These are phyloP conservation scores for Cladobotryum protrusum DNA, from an alignment of 2,329 filamentous ascomycete species.

Conservation along the genomic window DNA sequence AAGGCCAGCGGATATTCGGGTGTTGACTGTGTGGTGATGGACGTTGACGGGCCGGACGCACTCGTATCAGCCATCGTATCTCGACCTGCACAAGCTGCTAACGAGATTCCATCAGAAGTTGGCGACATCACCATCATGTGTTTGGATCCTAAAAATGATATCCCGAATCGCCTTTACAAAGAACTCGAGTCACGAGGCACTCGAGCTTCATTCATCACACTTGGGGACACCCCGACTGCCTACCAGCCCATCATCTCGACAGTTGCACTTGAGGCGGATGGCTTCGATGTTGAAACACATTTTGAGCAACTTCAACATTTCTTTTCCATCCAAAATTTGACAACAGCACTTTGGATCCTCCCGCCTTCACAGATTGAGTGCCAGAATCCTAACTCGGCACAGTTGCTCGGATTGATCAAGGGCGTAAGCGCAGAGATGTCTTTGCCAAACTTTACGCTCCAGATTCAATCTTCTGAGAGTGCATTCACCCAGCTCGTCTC, in stretches of 20 bases:
- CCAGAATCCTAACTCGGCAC: no score
- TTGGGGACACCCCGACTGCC: not conserved
- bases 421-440: conserved; percentile 18
- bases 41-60: no score
- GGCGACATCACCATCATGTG: not conserved
- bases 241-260: not conserved
- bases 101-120: no score
- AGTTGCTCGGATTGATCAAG: conserved; percentile 5
- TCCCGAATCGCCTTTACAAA: not conserved
- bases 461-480: not conserved
- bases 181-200: not conserved
- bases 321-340: not conserved
- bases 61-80: no score
- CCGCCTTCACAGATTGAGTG: no score
- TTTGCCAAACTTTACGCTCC: not conserved
- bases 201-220: not conserved
- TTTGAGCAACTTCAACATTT: not conserved
- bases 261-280: not conserved
- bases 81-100: no score
- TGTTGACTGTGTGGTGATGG: not conserved
- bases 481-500: not conserved
- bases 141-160: not conserved
- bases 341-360: no score
- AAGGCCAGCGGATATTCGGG: conserved; percentile 18
- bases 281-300: not conserved